phyloP scores from a whole-genome alignment of 192 early-diverging fungal genomes.

The Backusella circina region DNA sequence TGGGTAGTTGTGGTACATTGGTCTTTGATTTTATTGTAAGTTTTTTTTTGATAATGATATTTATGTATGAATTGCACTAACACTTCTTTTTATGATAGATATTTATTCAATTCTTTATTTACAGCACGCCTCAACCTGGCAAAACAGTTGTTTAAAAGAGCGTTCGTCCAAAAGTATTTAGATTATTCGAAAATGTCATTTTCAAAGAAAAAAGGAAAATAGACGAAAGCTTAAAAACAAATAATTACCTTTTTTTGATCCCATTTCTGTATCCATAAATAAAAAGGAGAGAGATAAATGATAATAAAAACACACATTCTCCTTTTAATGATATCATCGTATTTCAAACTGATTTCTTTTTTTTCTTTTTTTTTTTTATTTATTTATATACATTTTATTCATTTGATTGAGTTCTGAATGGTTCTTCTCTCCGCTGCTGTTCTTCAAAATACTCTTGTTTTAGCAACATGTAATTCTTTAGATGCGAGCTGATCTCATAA shows the following conservation, averaged over 20 bases:
- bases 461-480: slow-evolving; percentile 9
- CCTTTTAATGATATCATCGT: no score
- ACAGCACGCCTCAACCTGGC: slow-evolving; percentile 15
- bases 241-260: no score
- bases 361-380: not conserved
- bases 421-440: not conserved
- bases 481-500: slow-evolving; percentile 23
- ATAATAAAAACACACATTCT: no score
- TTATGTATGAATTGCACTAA: not conserved
- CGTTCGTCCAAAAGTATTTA: not conserved
- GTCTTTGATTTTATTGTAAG: slow-evolving; percentile 72
- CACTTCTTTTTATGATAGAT: slow-evolving; percentile 32
- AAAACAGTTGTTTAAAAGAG: not conserved
- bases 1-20: slow-evolving; percentile 70
- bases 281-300: no score
- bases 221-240: no score
- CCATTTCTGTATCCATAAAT: no score
- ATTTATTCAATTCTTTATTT: slow-evolving; percentile 67
- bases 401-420: no score
- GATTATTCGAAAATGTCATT: not conserved
- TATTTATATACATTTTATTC: no score
- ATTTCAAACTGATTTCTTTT: not conserved
- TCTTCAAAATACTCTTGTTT: not conserved
- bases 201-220: not conserved
- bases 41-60: no score